Base-by-base conservation (phyloP, 2,329 filamentous ascomycete species). In the Microdochium nivale region DNA sequence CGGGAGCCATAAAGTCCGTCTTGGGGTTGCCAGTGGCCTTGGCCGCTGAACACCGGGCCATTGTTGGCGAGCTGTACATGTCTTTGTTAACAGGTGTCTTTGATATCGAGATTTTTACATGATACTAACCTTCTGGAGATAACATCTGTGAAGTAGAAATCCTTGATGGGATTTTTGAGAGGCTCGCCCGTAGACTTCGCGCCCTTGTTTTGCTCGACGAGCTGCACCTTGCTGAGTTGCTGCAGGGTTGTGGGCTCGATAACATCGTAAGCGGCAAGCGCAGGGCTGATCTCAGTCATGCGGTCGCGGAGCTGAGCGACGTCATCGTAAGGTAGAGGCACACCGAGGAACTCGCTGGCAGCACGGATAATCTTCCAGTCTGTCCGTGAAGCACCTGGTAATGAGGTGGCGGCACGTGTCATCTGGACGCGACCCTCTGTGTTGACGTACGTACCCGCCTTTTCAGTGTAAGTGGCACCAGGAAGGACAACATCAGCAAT, bases 301-400 rank as follows among this genome's bases (percentile, higher is more conserved):
- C 94, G 88, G 70, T 96, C 90, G 52, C 94, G 83, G 50, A 99
- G 80, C 62, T 84, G 80, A 58, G 94, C 87, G 49, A 99, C 81
- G 65, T 97, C 90, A 62, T 99, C 92, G 65, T 97, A 99, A 23
- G 90, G 88, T 50, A 99, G 81, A 58, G 91, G 86, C 25, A 78
- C 83, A 54, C 88, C 89, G 16, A 99, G 79, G 74, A 95, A 96
- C 72, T 97, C 94, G 65, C 88, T 94, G 52, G 81, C 84, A 19
- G 94, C 94, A 58, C 94, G 89, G 61, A 99, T 84, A 64, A 99
- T 97, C 83, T 97, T 99, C 94, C 94, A 99, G 74, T 99, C 94
- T 57, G 94, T 92, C 65, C 94, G 84, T 52, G 92, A 84, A 50
- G 90, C 94, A 54, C 94, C 94, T 24, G 90, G 89, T 58, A 96